These are phyloP conservation scores for Leccinum fuscescens DNA, from an alignment of 1,284 basidiomycete species.

Conservation along the genomic window DNA sequence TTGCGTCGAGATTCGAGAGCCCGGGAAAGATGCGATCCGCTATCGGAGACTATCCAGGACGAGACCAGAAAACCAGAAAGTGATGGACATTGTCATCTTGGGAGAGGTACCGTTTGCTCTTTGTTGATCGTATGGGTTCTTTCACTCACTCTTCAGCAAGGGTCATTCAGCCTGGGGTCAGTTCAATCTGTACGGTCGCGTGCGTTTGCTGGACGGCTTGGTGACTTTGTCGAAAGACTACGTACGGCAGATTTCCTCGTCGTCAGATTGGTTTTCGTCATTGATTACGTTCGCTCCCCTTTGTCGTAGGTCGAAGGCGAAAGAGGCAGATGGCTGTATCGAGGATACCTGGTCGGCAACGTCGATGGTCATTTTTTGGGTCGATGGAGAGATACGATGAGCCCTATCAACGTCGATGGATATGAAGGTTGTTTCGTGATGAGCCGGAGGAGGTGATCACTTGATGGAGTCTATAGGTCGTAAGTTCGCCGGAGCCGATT, in stretches of 20 bases:
- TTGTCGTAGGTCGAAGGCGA: conserved; percentile 56
- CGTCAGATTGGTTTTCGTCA: background rate
- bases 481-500: too few relatives aligned
- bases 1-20: conserved; percentile 21
- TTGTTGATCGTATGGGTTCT: background rate
- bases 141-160: conserved; percentile 33
- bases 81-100: conserved; percentile 58
- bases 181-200: conserved; percentile 66
- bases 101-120: conserved; percentile 53
- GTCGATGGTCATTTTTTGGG: conserved; percentile 62
- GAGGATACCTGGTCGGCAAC: conserved; percentile 71
- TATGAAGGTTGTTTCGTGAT: conserved; percentile 78
- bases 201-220: conserved; percentile 69
- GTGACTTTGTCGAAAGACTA: conserved; percentile 74
- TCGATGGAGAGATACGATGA: conserved; percentile 74
- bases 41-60: conserved; percentile 38
- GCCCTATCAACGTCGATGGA: conserved; percentile 50
- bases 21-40: conserved; percentile 30
- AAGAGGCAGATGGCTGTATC: conserved; percentile 74
- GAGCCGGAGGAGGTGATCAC: conserved; percentile 53
- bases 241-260: conserved; percentile 41
- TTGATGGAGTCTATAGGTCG: background rate
- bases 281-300: background rate
- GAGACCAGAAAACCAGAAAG: conserved; percentile 6
- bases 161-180: conserved; percentile 82